Conservation (phyloP, 371 early-diverging fungal species). For the Mortierella sp. region DNA sequence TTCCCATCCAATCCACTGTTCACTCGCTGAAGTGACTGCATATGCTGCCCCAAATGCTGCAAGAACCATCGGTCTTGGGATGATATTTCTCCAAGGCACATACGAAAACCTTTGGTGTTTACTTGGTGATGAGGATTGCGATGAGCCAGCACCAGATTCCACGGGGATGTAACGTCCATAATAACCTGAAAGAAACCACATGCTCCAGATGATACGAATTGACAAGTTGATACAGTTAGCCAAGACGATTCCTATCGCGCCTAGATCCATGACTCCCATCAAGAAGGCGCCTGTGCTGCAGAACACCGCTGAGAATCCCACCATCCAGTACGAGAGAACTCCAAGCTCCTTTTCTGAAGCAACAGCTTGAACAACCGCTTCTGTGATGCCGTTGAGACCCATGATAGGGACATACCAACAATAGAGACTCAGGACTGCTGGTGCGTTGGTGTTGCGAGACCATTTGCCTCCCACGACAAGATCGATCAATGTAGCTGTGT, state of each 20-base stretch:
- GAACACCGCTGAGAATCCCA: conserved; percentile 81
- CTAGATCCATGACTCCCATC: conserved; percentile 69
- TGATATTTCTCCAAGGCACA: conserved; percentile 60
- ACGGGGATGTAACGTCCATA: conserved; percentile 60
- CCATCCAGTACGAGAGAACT: conserved; percentile 79
- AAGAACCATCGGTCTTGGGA: conserved; percentile 47
- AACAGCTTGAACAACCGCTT: conserved; percentile 93
- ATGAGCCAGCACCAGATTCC: not conserved
- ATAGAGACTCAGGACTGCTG: conserved; percentile 77
- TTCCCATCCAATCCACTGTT: conserved; percentile 70
- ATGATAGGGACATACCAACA: conserved; percentile 93
- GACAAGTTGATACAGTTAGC: conserved; percentile 90
- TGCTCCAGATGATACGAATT: conserved; percentile 83
- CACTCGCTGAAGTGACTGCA: conserved; percentile 69
- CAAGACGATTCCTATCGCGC: conserved; percentile 84
- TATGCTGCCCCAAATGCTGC: conserved; percentile 66
- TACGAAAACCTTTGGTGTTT: conserved; percentile 12
- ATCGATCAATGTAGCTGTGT: conserved; percentile 79
- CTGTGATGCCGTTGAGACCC: conserved; percentile 96
- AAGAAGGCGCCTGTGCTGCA: conserved; percentile 69
- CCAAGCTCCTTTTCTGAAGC: conserved; percentile 74
- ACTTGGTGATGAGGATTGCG: not conserved
- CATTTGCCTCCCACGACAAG: conserved; percentile 77
- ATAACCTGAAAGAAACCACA: conserved; percentile 71
- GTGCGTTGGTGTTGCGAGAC: conserved; percentile 67